Evolutionary conservation across 345 rosid species (phyloP).

Genomic region (Populus ilicifolia): DNA sequence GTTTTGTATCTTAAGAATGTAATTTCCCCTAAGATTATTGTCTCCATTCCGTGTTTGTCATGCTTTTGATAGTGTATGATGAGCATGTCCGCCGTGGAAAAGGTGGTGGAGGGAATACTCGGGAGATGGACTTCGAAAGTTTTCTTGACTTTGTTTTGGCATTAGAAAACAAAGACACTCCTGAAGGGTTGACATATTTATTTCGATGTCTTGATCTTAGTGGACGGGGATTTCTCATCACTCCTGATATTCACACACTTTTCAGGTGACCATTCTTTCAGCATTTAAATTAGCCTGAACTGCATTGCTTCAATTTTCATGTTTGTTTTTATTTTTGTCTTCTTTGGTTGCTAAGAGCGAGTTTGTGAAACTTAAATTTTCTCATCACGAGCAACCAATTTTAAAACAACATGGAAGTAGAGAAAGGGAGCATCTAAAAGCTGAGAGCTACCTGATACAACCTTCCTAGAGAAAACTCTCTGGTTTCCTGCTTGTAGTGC

Average conservation of each 20-base stretch:
- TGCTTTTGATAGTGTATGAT: conserved; percentile 61
- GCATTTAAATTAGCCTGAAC: not conserved
- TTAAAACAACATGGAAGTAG: conserved; percentile 54
- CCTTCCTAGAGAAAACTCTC: conserved; percentile 82
- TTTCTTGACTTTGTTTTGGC: conserved; percentile 95
- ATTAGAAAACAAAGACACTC: conserved; percentile 92
- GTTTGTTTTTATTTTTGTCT: not conserved
- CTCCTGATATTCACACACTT: conserved; percentile 96
- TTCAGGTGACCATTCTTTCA: conserved; percentile 58
- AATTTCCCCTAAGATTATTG: conserved; percentile 1
- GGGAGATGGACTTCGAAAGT: conserved; percentile 97
- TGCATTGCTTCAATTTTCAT: not conserved
- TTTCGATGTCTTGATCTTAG: conserved; percentile 90
- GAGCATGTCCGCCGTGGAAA: conserved; percentile 91
- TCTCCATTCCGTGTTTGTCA: conserved; percentile 7
- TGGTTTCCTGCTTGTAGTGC: conserved; percentile 75
- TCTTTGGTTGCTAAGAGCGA: not conserved
- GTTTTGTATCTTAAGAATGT: not conserved
- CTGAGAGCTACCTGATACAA: conserved; percentile 83
- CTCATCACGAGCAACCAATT: not conserved
- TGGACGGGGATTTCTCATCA: conserved; percentile 86
- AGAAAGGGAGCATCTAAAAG: conserved; percentile 87
- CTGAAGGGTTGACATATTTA: conserved; percentile 90
- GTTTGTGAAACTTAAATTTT: not conserved
- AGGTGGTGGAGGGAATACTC: conserved; percentile 52